Evolutionary conservation across 2,329 filamentous ascomycete species (phyloP).

Genomic region (Aspergillus awamori): DNA sequence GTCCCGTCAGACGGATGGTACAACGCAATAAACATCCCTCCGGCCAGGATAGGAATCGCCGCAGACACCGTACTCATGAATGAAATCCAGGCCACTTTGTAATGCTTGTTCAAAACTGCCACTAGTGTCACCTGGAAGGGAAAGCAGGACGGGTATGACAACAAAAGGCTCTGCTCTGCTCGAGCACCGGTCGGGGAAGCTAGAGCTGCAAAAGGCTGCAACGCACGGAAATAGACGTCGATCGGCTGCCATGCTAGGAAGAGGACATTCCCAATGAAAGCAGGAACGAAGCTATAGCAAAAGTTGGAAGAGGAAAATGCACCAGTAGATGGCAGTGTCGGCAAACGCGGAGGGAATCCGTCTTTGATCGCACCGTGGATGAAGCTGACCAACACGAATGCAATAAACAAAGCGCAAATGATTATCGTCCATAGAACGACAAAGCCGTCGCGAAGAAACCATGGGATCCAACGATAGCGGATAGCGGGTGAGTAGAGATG

Average conservation of each 20-base stretch:
- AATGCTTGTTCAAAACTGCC: constrained; percentile 59
- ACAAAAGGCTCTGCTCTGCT: constrained; percentile 59
- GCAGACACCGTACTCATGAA: constrained; percentile 56
- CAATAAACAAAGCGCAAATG: constrained; percentile 64
- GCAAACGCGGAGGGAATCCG: constrained; percentile 73
- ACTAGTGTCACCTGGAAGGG: constrained; percentile 57
- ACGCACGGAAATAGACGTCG: constrained; percentile 62
- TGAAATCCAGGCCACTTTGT: constrained; percentile 59
- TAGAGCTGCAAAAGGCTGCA: constrained; percentile 61
- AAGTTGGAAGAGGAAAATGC: constrained; percentile 89
- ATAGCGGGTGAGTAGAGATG: constrained; percentile 56
- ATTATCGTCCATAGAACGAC: constrained; percentile 68
- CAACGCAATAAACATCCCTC: constrained; percentile 65
- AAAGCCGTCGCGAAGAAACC: constrained; percentile 69
- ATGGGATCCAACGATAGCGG: constrained; percentile 72
- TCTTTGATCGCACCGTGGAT: constrained; percentile 65
- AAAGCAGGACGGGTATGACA: constrained; percentile 59
- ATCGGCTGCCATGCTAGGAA: constrained; percentile 63
- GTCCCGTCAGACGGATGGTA: constrained; percentile 53
- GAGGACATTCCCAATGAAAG: constrained; percentile 60
- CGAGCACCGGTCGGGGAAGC: constrained; percentile 54
- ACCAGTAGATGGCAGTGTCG: constrained; percentile 59
- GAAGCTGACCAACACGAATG: constrained; percentile 78
- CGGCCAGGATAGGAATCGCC: constrained; percentile 60
- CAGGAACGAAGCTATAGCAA: constrained; percentile 70